phyloP scores from a whole-genome alignment of 2,329 filamentous ascomycete species.

The Xylaria sp. region DNA sequence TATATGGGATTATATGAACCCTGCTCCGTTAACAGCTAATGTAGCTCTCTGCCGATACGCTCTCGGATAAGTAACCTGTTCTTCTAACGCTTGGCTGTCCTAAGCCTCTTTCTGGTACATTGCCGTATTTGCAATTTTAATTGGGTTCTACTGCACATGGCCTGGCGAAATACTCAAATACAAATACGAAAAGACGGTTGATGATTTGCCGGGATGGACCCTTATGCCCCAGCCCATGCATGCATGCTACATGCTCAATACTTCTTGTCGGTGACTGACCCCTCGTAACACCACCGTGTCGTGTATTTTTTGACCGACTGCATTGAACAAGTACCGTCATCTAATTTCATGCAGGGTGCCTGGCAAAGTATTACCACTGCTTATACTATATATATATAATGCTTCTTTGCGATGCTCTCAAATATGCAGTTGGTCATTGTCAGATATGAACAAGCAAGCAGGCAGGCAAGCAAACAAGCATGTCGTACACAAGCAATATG shows the following conservation, averaged over 20 bases:
- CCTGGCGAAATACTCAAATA: constrained; percentile 32
- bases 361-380: constrained; percentile 9
- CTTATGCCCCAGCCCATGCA: constrained; percentile 17
- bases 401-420: constrained; percentile 8
- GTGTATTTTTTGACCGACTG: constrained; percentile 16
- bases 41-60: constrained; percentile 11
- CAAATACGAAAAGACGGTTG: constrained; percentile 19
- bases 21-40: constrained; percentile 7
- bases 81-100: constrained; percentile 19
- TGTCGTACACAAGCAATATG: neutral
- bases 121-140: constrained; percentile 36
- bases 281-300: constrained; percentile 10
- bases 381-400: neutral
- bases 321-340: constrained; percentile 23
- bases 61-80: neutral
- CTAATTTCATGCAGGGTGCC: constrained; percentile 27
- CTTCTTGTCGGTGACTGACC: neutral
- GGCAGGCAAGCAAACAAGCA: no score
- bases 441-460: neutral
- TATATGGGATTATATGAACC: constrained; percentile 13
- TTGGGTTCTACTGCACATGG: constrained; percentile 15
- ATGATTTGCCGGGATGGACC: constrained; percentile 32
- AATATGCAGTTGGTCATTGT: neutral
- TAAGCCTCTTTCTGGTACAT: constrained; percentile 7
- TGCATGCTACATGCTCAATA: constrained; percentile 28